Evolutionary conservation across 352 stramenopile genomes (phyloP).

Genomic region (Sclerospora graminicola): DNA sequence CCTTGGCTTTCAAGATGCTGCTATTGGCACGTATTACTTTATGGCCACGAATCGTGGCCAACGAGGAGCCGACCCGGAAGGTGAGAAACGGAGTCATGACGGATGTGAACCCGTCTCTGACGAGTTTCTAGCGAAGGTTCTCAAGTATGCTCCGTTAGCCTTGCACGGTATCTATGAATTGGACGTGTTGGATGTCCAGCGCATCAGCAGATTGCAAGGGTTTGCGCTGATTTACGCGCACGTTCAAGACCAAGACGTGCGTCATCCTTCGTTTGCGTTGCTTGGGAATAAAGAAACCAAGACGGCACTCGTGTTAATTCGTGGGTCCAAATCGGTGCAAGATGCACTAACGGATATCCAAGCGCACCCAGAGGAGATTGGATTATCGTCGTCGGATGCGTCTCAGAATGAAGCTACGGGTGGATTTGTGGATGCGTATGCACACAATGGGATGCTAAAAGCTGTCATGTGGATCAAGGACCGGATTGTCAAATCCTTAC

Average conservation of each 20-base stretch:
- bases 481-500: slow-evolving; percentile 63
- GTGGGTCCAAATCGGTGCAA: slow-evolving; percentile 81
- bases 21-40: slow-evolving; percentile 81
- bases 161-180: slow-evolving; percentile 80
- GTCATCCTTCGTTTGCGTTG: slow-evolving; percentile 70
- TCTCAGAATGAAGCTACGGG: slow-evolving; percentile 35
- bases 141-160: slow-evolving; percentile 68
- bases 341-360: slow-evolving; percentile 81
- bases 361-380: slow-evolving; percentile 68
- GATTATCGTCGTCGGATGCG: slow-evolving; percentile 26
- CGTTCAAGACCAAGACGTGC: slow-evolving; percentile 72
- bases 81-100: slow-evolving; percentile 46
- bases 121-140: slow-evolving; percentile 52
- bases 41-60: slow-evolving; percentile 84
- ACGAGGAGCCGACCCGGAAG: slow-evolving; percentile 55
- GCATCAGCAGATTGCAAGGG: slow-evolving; percentile 66
- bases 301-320: slow-evolving; percentile 65
- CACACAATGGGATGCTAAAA: slow-evolving; percentile 81
- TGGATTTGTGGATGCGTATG: slow-evolving; percentile 78
- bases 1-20: slow-evolving; percentile 77
- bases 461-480: slow-evolving; percentile 84
- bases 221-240: slow-evolving; percentile 76
- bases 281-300: slow-evolving; percentile 75
- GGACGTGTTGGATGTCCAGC: slow-evolving; percentile 77
- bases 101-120: slow-evolving; percentile 53